Conservation (phyloP, 805 yeast species). For the Sporopachydermia lactativora region DNA sequence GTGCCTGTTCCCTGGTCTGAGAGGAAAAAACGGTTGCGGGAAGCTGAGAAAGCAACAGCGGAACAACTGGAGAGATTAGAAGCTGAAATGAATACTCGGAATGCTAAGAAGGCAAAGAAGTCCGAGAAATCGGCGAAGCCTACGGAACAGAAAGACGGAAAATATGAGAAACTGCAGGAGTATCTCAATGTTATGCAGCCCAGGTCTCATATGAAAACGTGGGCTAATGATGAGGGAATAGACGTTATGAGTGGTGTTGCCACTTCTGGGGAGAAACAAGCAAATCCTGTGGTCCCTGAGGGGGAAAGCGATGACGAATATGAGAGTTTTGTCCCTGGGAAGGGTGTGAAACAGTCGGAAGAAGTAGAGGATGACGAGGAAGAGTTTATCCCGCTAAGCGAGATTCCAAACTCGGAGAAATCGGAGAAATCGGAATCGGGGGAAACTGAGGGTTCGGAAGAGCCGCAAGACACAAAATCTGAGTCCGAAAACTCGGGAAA, state of each 20-base stretch:
- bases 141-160: constrained; percentile 15
- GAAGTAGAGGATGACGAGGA: constrained; percentile 24
- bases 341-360: constrained; percentile 15
- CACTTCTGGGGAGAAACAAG: neutral
- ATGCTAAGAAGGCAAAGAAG: constrained; percentile 25
- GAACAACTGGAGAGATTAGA: constrained; percentile 33
- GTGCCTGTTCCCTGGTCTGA: constrained; percentile 44
- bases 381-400: constrained; percentile 30
- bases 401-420: constrained; percentile 4
- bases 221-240: constrained; percentile 51
- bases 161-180: constrained; percentile 45
- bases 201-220: constrained; percentile 49
- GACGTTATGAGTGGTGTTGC: constrained; percentile 5
- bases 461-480: too few species aligned
- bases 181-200: constrained; percentile 78
- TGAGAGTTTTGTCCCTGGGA: constrained; percentile 26
- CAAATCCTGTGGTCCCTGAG: constrained; percentile 15
- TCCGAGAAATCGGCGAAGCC: constrained; percentile 26
- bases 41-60: constrained; percentile 30
- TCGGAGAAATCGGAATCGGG: constrained; percentile 5
- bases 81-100: constrained; percentile 6
- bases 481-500: too few species aligned
- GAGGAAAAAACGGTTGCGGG: constrained; percentile 34
- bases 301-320: constrained; percentile 37
- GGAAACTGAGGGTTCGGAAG: constrained; percentile 12